These are phyloP conservation scores for Dissoconium aciculare DNA, from an alignment of 2,329 filamentous ascomycete genomes.

Conservation along the genomic window DNA sequence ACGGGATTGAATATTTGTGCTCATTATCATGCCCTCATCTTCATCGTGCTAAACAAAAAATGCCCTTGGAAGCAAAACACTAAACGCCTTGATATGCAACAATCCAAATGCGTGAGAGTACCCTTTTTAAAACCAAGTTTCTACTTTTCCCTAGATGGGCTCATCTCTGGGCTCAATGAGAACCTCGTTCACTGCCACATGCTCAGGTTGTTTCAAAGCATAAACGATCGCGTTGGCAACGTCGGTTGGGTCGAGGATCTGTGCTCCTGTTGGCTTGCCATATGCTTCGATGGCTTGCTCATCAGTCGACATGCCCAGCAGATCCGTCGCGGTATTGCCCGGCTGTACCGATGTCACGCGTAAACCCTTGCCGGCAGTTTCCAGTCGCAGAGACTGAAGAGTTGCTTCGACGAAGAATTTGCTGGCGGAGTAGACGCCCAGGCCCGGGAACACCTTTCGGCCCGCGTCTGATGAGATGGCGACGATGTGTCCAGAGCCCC, in stretches of 20 bases:
- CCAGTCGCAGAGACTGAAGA: conserved; percentile 57
- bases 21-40: no score
- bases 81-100: no score
- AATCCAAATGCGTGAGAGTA: no score
- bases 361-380: conserved; percentile 59
- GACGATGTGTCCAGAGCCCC: conserved; percentile 57
- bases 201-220: conserved; percentile 56
- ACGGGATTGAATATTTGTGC: no score
- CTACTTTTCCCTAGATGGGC: no score
- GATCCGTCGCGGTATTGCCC: conserved; percentile 59
- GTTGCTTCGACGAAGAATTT: conserved; percentile 80
- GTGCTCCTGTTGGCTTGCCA: conserved; percentile 58
- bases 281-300: conserved; percentile 63
- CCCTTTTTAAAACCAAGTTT: no score
- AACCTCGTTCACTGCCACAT: conserved; percentile 68
- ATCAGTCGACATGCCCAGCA: conserved; percentile 62
- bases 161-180: conserved; percentile 65
- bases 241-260: conserved; percentile 59
- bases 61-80: no score
- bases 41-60: no score
- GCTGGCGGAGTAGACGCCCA: conserved; percentile 68
- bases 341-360: conserved; percentile 63
- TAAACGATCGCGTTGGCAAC: conserved; percentile 60
- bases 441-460: conserved; percentile 64
- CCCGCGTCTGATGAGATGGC: conserved; percentile 72